Evolutionary conservation across 73 alveolate genomes (phyloP).

Genomic region (Chromera velia): DNA sequence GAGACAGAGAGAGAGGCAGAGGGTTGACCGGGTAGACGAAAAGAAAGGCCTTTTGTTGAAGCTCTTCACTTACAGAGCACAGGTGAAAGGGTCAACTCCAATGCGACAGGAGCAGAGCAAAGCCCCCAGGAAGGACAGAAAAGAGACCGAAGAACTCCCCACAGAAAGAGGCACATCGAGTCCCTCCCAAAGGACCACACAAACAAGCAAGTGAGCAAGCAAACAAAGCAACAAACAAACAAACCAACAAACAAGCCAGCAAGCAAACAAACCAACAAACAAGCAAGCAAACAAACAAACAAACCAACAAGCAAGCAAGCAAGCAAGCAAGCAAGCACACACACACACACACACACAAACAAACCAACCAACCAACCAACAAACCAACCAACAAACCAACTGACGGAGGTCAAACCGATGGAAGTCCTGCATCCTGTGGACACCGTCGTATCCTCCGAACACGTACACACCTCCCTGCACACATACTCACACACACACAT

Average conservation of each 20-base stretch:
- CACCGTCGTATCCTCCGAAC: conserved; percentile 85
- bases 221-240: too few relatives aligned
- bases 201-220: too few relatives aligned
- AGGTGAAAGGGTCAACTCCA: not conserved
- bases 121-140: not conserved
- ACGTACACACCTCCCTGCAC: conserved; percentile 48
- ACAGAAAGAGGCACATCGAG: not conserved
- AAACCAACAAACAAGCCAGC: too few relatives aligned
- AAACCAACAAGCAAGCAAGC: too few relatives aligned
- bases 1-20: not conserved
- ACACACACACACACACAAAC: too few relatives aligned
- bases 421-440: conserved; percentile 69
- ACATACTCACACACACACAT: conserved; percentile 56
- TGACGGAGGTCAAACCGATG: conserved; percentile 57
- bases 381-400: too few relatives aligned
- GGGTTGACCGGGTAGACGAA: conserved; percentile 20
- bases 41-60: conserved; percentile 16
- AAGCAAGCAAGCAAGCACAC: too few relatives aligned
- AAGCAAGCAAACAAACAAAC: too few relatives aligned
- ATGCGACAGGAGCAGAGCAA: not conserved
- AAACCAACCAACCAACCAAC: too few relatives aligned
- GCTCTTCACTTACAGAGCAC: conserved; percentile 28
- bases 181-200: not conserved
- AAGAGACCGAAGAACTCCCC: not conserved
- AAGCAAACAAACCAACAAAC: too few relatives aligned